Evolutionary conservation across 2,329 filamentous ascomycete genomes (phyloP), one percentile per base, ranked within the genome.

Genomic region (Colletotrichum viniferum): DNA sequence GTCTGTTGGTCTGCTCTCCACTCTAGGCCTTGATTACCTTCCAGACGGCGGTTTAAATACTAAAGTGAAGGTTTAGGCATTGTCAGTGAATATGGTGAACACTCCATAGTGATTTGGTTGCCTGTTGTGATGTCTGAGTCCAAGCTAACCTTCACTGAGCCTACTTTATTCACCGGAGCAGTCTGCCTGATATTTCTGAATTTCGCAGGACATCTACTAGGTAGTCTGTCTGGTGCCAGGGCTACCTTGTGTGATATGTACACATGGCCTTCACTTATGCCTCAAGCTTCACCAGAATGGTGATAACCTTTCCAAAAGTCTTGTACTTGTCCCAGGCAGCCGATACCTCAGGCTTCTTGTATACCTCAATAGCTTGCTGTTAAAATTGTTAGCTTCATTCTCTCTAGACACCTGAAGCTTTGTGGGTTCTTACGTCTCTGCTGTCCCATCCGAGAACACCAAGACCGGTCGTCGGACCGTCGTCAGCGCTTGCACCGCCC

Each of bases 361-460:
- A 77, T n/a, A 30, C 32, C 21, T 67, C 73, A 4, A 14, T 48
- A 18, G 24, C 69, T 52, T 77, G 63, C 68, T 75, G 12, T 2
- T 2, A 4, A n/a, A 13, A 0, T 3, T 7, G 36, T 76, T 10
- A 75, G 58, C 7, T 4, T 21, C 4, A 3, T 28, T 18, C 4
- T 3, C n/a, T 38, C 5, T 14, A 28, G 18, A 63, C 58, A 16
- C 8, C 24, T 24, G 3, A 18, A 2, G 5, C 4, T 38, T 24
- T 12, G 5, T 24, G 2, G 6, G 26, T 8, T 32, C 67, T 21
- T 63, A 77, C 73, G 2, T 76, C 73, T 56, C 48, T 48, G 13
- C 65, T 76, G n/a, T 77, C 56, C 73, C 73, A 77, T 13, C 76
- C 69, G 2, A 77, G 30, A 14, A 73, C 38, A 4, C 69, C 69